phyloP scores from a whole-genome alignment of 2,329 filamentous ascomycete species.

The Diaporthe sp. region DNA sequence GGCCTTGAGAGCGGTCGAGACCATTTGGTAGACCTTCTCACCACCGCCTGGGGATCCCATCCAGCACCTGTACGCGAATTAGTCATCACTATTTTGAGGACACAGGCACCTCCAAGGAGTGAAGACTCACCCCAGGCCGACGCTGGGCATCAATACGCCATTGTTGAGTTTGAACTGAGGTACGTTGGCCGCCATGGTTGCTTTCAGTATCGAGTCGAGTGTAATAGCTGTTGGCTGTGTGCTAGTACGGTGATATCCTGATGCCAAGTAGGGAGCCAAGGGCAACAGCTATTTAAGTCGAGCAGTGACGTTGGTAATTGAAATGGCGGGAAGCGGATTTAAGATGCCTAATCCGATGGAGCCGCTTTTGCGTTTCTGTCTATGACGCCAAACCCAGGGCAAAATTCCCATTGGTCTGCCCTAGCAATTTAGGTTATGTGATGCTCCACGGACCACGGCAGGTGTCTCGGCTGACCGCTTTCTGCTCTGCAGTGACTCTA shows the following conservation, averaged over 20 bases:
- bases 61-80: constrained; percentile 31
- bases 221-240: background rate
- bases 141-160: constrained; percentile 34
- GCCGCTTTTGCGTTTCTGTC: background rate
- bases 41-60: constrained; percentile 32
- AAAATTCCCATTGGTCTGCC: background rate
- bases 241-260: background rate
- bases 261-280: background rate
- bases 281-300: background rate
- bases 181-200: constrained; percentile 30
- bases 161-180: constrained; percentile 37
- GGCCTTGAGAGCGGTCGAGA: constrained; percentile 46
- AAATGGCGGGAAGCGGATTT: constrained; percentile 1
- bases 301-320: background rate
- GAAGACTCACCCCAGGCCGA: constrained; percentile 33
- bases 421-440: background rate
- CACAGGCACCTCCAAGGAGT: background rate
- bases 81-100: background rate
- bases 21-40: constrained; percentile 32
- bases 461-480: too few species aligned
- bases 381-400: constrained; percentile 15
- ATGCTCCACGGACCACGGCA: background rate
- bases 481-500: background rate
- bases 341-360: background rate
- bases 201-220: background rate